Evolutionary conservation across 2,329 filamentous ascomycete genomes (phyloP).

Genomic region (Talaromyces sp.): DNA sequence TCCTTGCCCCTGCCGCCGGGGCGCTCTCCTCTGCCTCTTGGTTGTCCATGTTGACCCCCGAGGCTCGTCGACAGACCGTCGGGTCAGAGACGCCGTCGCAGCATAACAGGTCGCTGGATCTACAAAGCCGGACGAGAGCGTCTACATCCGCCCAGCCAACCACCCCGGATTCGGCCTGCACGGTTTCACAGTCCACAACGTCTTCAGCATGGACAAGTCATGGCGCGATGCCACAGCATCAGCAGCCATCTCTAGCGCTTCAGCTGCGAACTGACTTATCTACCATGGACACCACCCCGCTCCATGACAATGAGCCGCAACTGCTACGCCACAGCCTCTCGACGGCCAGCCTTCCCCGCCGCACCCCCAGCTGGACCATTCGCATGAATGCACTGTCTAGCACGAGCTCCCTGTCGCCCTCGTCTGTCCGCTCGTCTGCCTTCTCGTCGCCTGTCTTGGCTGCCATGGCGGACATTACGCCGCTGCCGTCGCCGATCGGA

Average conservation of each 20-base stretch:
- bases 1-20: not conserved
- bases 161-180: slow-evolving; percentile 8
- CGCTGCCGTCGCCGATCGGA: slow-evolving; percentile 67
- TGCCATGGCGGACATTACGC: slow-evolving; percentile 73
- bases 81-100: slow-evolving; percentile 9
- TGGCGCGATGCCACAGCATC: slow-evolving; percentile 1
- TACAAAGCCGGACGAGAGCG: slow-evolving; percentile 5
- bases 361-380: slow-evolving; percentile 40
- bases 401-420: slow-evolving; percentile 49
- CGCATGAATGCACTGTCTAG: slow-evolving; percentile 33
- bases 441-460: slow-evolving; percentile 69
- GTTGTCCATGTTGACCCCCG: slow-evolving; percentile 9
- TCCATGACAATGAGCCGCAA: slow-evolving; percentile 25
- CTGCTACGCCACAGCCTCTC: slow-evolving; percentile 36
- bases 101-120: slow-evolving; percentile 3
- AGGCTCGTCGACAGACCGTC: slow-evolving; percentile 7
- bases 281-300: slow-evolving; percentile 14
- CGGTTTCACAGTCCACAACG: slow-evolving; percentile 10
- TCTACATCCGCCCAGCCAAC: slow-evolving; percentile 2
- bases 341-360: slow-evolving; percentile 36
- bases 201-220: slow-evolving; percentile 4
- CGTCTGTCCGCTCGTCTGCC: slow-evolving; percentile 53
- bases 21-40: not conserved
- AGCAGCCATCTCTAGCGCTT: slow-evolving; percentile 21
- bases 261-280: slow-evolving; percentile 32